phyloP scores from a whole-genome alignment of 2,329 filamentous ascomycete species.

The Fusarium graminum region DNA sequence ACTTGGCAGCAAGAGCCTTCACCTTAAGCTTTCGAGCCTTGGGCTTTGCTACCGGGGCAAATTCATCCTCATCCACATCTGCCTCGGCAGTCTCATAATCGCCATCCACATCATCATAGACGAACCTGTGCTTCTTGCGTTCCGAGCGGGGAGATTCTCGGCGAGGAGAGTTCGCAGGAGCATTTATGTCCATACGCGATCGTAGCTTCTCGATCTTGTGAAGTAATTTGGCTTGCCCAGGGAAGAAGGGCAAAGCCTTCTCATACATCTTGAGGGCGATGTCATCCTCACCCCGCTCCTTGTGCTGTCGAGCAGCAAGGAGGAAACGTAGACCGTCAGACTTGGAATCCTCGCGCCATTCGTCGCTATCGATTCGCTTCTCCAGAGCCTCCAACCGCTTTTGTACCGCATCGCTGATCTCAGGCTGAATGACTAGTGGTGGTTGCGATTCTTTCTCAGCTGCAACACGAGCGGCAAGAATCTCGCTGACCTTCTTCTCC shows the following conservation, averaged over 20 bases:
- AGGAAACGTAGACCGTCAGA: slow-evolving; percentile 87
- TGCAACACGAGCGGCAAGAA: slow-evolving; percentile 79
- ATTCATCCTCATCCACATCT: slow-evolving; percentile 57
- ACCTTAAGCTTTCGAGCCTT: slow-evolving; percentile 52
- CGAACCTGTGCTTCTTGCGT: slow-evolving; percentile 50
- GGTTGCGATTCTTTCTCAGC: slow-evolving; percentile 57
- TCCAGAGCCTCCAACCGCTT: slow-evolving; percentile 86
- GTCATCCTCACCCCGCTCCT: slow-evolving; percentile 82
- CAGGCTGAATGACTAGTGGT: slow-evolving; percentile 55
- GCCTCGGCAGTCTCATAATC: slow-evolving; percentile 58
- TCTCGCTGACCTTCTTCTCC: slow-evolving; percentile 90
- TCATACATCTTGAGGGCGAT: slow-evolving; percentile 89
- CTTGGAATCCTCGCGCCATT: slow-evolving; percentile 74
- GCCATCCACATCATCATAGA: slow-evolving; percentile 55
- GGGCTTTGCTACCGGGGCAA: slow-evolving; percentile 46
- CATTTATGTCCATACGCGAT: slow-evolving; percentile 60
- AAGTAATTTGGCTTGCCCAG: slow-evolving; percentile 81
- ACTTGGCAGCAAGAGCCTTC: slow-evolving; percentile 46
- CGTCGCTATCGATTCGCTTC: slow-evolving; percentile 79
- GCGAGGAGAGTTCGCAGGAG: slow-evolving; percentile 29
- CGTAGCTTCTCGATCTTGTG: slow-evolving; percentile 76
- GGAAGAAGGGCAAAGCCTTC: slow-evolving; percentile 85
- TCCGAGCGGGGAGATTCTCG: slow-evolving; percentile 45
- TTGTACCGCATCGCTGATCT: slow-evolving; percentile 82
- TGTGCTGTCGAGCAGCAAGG: slow-evolving; percentile 92